These are phyloP conservation scores for Phaeomoniella chlamydospora DNA, from an alignment of 2,329 filamentous ascomycete genomes.

Conservation along the genomic window DNA sequence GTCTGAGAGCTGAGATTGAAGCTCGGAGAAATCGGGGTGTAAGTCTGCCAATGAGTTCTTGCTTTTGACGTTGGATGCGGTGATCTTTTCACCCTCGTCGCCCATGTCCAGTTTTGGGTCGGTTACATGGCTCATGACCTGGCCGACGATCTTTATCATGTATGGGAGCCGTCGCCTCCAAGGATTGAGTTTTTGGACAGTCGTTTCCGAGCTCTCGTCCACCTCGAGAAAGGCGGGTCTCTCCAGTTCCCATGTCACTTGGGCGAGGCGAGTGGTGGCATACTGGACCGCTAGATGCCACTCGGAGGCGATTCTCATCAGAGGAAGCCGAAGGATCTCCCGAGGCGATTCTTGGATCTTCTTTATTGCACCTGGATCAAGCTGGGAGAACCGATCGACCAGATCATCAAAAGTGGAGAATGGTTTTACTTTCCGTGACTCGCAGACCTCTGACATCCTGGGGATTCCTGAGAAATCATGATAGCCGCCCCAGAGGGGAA, in stretches of 20 bases:
- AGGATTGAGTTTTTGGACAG: not conserved
- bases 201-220: not conserved
- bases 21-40: not conserved
- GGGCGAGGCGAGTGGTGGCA: not conserved
- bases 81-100: not conserved
- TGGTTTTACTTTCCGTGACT: not conserved
- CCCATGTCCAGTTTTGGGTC: not conserved
- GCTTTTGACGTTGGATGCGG: not conserved
- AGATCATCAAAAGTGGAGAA: not conserved
- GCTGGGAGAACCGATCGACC: not conserved
- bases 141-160: not conserved
- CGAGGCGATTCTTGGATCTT: not conserved
- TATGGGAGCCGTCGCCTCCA: not conserved
- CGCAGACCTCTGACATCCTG: not conserved
- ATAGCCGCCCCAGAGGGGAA: not conserved
- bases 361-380: not conserved
- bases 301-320: not conserved
- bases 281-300: not conserved
- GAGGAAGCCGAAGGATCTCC: not conserved
- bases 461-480: not conserved
- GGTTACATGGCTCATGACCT: not conserved
- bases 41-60: not conserved
- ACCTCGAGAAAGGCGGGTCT: not conserved
- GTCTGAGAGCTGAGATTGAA: not conserved
- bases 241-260: not conserved